phyloP scores from a whole-genome alignment of 441 rosid genomes.

The Erysimum pusillum region DNA sequence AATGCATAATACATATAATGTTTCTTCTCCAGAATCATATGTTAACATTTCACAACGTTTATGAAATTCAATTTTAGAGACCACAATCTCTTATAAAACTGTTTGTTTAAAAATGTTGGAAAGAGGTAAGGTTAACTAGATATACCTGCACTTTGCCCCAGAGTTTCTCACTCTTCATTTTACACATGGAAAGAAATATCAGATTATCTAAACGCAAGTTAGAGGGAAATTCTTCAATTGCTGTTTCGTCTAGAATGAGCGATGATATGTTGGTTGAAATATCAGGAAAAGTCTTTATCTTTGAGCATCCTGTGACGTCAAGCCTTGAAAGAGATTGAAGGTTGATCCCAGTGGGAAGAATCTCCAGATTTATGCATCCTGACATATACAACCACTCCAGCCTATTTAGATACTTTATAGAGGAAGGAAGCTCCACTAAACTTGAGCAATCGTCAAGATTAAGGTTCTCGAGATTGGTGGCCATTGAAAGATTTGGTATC shows the following conservation, averaged over 20 bases:
- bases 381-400: neutral
- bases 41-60: neutral
- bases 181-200: too few relatives aligned
- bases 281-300: conserved; percentile 7
- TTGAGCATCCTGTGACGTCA: conserved; percentile 8
- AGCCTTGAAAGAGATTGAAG: neutral
- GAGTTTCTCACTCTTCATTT: conserved; percentile 10
- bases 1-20: too few relatives aligned
- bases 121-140: neutral
- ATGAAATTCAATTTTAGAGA: neutral
- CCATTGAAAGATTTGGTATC: conserved; percentile 35
- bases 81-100: too few relatives aligned
- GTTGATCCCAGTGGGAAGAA: neutral
- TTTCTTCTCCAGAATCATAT: neutral
- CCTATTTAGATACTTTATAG: neutral
- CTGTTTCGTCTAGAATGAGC: neutral
- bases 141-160: conserved; percentile 1
- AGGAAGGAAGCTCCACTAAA: conserved; percentile 33
- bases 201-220: neutral
- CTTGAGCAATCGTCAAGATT: conserved; percentile 16
- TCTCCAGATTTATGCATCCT: conserved; percentile 23
- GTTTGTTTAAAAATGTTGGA: neutral
- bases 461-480: conserved; percentile 30
- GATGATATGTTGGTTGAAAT: neutral
- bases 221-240: neutral